These are phyloP conservation scores for Omphalotus guepiniiformis DNA, from an alignment of 768 basidiomycete species.

Conservation along the genomic window DNA sequence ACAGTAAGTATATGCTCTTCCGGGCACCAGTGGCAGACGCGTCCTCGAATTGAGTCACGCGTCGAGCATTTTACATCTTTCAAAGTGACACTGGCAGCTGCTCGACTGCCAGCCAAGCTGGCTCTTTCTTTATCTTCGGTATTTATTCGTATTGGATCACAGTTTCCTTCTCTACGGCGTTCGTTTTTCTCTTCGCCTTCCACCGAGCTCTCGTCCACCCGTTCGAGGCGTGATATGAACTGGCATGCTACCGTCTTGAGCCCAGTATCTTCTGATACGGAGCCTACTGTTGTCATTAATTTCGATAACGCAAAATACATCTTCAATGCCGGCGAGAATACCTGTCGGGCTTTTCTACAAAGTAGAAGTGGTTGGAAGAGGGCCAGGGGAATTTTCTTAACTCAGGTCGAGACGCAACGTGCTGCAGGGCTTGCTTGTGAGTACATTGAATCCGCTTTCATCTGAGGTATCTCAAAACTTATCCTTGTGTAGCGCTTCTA, in stretches of 20 bases:
- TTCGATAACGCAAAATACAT: constrained; percentile 80
- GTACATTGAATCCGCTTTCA: constrained; percentile 13
- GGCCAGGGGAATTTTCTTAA: constrained; percentile 69
- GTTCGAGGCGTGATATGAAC: constrained; percentile 33
- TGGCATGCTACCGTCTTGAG: constrained; percentile 65
- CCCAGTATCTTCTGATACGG: constrained; percentile 67
- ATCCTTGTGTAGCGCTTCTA: constrained; percentile 48
- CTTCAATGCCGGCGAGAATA: constrained; percentile 85
- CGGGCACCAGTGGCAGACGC: no score
- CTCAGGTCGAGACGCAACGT: constrained; percentile 56
- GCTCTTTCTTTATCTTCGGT: neutral
- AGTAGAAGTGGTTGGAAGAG: constrained; percentile 62
- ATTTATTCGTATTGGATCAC: neutral
- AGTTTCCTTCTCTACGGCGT: neutral
- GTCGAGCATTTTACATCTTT: no score
- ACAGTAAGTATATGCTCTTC: no score
- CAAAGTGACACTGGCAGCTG: no score
- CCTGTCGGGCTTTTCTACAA: constrained; percentile 70
- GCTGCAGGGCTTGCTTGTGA: constrained; percentile 72
- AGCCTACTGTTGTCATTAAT: constrained; percentile 68
- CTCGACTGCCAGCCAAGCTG: no score
- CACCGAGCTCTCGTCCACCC: neutral
- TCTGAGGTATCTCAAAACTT: neutral
- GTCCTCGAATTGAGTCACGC: no score
- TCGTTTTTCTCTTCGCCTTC: neutral